Evolutionary conservation across 345 rosid species (phyloP), one percentile per base, ranked within the genome.

Genomic region (Ceriops tagal): DNA sequence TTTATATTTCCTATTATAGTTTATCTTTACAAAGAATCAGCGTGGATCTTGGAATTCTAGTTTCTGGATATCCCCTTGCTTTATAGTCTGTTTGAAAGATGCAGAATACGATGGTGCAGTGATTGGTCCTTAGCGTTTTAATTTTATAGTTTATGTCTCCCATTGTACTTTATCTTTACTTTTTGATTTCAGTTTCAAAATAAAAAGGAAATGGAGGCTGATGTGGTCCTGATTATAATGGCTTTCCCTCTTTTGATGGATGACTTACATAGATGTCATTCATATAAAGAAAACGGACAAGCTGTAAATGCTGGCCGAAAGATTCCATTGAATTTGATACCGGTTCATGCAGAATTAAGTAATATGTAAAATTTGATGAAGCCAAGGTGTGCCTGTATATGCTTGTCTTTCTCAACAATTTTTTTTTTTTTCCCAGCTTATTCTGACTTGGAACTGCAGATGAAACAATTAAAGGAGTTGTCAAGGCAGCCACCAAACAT

Each of bases 211-310:
- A 39, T 11, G 46, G 27, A 28, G 62, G 21, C 53, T 62, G 31
- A 58, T 70, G 57, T 39, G 6, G 53, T 46, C 46, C 26, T 63
- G 43, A 74, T 30, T 32, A 28, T 67, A 34, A 71, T 59, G 46
- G 61, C 71, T 8, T 71, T 52, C 58, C 69, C 46, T 62, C 60
- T 67, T 32, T 69, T 81, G 21, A 37, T 59, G 72, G 67, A 83
- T 91, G 96, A 91, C 96, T 43, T 93, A 89, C 79, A 88, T 93
- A 1, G 98, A 91, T 75, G 88, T 95, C 80, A 95, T 93, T 75
- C 96, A 91, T 79, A 85, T 93, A 67, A 88, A 88, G 79, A 93
- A 87, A 79, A 81, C 84, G 20, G 87, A 87, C 69, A 91, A 88
- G 75, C 81, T 91, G 72, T 86, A 93, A 78, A 86, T 93, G 97